phyloP scores from a whole-genome alignment of 1,284 basidiomycete species.

The Apiotrichum akiyoshidainum region DNA sequence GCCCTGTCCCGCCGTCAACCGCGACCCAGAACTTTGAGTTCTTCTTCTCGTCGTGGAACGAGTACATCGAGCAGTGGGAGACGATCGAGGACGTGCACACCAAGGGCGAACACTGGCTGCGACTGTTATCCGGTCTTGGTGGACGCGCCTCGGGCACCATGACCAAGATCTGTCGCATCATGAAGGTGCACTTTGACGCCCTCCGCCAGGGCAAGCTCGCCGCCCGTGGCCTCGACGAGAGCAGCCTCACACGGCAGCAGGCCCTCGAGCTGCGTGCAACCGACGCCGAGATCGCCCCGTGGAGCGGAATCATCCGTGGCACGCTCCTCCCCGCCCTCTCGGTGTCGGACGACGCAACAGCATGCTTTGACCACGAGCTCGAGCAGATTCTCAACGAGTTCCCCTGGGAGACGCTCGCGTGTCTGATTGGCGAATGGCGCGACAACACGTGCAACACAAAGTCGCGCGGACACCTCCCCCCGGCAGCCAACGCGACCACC shows the following conservation, averaged over 20 bases:
- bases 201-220: conserved; percentile 29
- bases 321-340: conserved; percentile 84
- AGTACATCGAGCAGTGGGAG: conserved; percentile 65
- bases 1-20: conserved; percentile 72
- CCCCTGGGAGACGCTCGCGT: conserved; percentile 76
- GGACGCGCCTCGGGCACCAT: conserved; percentile 66
- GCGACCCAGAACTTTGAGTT: conserved; percentile 70
- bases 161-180: conserved; percentile 62
- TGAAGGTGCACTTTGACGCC: conserved; percentile 53
- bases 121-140: conserved; percentile 69
- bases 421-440: conserved; percentile 94
- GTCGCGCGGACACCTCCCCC: conserved; percentile 30
- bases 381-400: conserved; percentile 80
- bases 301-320: conserved; percentile 75
- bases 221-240: not conserved
- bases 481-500: conserved; percentile 43
- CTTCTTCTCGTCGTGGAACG: conserved; percentile 81
- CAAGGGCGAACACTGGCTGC: conserved; percentile 63
- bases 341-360: conserved; percentile 71
- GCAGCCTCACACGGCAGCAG: conserved; percentile 28
- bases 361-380: conserved; percentile 78
- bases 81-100: conserved; percentile 62
- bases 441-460: conserved; percentile 55
- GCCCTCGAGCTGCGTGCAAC: conserved; percentile 28
- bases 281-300: conserved; percentile 52